Evolutionary conservation across 805 yeast genomes (phyloP).

Genomic region (Danielia oregonensis): DNA sequence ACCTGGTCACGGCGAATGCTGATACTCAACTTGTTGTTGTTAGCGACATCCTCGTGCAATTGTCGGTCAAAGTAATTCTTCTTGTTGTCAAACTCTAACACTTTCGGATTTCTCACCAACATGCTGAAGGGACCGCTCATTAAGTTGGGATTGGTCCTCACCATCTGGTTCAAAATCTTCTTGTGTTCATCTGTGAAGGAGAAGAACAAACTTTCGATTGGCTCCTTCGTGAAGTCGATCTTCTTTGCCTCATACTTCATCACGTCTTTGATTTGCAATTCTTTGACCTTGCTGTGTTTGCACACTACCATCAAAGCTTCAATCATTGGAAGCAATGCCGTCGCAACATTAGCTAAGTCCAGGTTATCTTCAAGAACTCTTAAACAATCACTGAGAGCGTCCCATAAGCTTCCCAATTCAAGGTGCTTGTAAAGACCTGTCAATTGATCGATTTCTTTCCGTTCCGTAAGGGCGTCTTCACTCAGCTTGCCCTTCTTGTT

Average conservation of each 20-base stretch:
- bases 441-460: conserved; percentile 43
- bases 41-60: conserved; percentile 50
- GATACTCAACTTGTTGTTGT: conserved; percentile 50
- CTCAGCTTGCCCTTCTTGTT: conserved; percentile 15
- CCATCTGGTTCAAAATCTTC: conserved; percentile 85
- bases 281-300: conserved; percentile 70
- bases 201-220: conserved; percentile 74
- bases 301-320: conserved; percentile 97
- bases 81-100: conserved; percentile 92
- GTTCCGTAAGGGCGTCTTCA: conserved; percentile 14
- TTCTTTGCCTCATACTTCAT: conserved; percentile 59
- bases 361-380: conserved; percentile 57
- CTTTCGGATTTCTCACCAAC: conserved; percentile 82
- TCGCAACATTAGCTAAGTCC: conserved; percentile 54
- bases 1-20: conserved; percentile 85
- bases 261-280: conserved; percentile 49
- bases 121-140: conserved; percentile 96
- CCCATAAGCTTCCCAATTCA: conserved; percentile 80
- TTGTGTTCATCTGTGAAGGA: conserved; percentile 87
- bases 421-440: conserved; percentile 62
- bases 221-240: conserved; percentile 67
- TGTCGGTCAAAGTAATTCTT: conserved; percentile 77
- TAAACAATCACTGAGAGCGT: conserved; percentile 71
- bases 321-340: conserved; percentile 78
- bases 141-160: conserved; percentile 81